Conservation (phyloP, 306 rosid genomes). For the Mucuna pruriens region DNA sequence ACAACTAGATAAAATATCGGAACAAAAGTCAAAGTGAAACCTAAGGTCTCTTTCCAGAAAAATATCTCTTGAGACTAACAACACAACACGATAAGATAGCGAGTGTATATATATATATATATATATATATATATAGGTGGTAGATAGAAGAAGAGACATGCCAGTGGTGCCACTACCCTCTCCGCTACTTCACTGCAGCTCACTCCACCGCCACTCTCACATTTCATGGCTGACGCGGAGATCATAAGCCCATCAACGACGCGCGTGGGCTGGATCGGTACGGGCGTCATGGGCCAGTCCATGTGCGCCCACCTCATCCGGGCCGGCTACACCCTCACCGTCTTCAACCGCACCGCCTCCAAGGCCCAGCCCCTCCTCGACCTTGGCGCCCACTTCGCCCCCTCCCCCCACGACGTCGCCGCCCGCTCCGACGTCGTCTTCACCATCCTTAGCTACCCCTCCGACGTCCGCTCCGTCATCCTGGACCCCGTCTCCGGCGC, state of each 20-base stretch:
- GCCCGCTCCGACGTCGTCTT: conserved; percentile 83
- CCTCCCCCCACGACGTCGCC: conserved; percentile 71
- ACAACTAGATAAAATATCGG: no score
- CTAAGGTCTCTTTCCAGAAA: no score
- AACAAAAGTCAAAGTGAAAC: no score
- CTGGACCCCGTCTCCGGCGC: conserved; percentile 74
- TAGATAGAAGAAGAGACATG: not conserved
- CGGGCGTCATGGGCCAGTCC: conserved; percentile 92
- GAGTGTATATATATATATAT: no score
- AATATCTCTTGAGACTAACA: no score
- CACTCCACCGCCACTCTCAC: conserved; percentile 31
- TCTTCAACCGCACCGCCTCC: conserved; percentile 91
- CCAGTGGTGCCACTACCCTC: conserved; percentile 34
- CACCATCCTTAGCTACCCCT: conserved; percentile 91
- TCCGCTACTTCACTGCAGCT: conserved; percentile 2
- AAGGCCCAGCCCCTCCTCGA: conserved; percentile 83
- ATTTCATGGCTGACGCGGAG: conserved; percentile 60
- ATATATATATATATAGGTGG: conserved; percentile 7
- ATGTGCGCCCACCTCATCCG: conserved; percentile 85
- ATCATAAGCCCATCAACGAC: conserved; percentile 65
- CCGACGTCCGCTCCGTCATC: conserved; percentile 89
- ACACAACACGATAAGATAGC: no score
- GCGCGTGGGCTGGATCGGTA: conserved; percentile 96
- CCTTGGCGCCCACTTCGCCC: conserved; percentile 71
- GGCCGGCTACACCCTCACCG: conserved; percentile 86